phyloP scores from a whole-genome alignment of 345 rosid genomes.

The Reutealis trisperma region DNA sequence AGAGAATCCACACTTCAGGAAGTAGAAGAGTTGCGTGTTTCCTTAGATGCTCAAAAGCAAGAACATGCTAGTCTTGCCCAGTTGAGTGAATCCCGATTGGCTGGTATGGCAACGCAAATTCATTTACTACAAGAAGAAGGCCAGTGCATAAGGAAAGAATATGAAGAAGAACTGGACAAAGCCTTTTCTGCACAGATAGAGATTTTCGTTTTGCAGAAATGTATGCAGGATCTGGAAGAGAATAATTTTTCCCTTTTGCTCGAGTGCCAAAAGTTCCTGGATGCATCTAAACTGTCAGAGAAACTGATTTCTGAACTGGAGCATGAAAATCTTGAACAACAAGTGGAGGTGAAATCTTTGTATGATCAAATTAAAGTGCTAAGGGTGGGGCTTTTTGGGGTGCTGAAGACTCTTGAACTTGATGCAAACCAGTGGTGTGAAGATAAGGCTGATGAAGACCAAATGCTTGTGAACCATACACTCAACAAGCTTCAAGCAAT shows the following conservation, averaged over 20 bases:
- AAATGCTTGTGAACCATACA: conserved; percentile 37
- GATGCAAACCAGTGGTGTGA: conserved; percentile 35
- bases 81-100: conserved; percentile 43
- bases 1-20: conserved; percentile 52
- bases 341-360: conserved; percentile 55
- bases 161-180: conserved; percentile 68
- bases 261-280: conserved; percentile 55
- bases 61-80: conserved; percentile 52
- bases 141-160: conserved; percentile 55
- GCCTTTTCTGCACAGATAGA: conserved; percentile 57
- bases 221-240: conserved; percentile 62
- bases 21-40: conserved; percentile 51
- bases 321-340: conserved; percentile 52
- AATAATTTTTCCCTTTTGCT: conserved; percentile 51
- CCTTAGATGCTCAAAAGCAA: conserved; percentile 53
- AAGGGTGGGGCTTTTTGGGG: conserved; percentile 53
- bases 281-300: conserved; percentile 58
- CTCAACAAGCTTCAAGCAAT: conserved; percentile 52
- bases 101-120: conserved; percentile 59
- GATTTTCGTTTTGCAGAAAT: conserved; percentile 67
- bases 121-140: conserved; percentile 55
- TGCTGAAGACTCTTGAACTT: conserved; percentile 51
- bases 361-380: conserved; percentile 50
- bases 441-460: conserved; percentile 47
- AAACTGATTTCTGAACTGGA: conserved; percentile 57